Base-by-base conservation (phyloP, 1,284 basidiomycete species). In the Cerioporus squamosus region DNA sequence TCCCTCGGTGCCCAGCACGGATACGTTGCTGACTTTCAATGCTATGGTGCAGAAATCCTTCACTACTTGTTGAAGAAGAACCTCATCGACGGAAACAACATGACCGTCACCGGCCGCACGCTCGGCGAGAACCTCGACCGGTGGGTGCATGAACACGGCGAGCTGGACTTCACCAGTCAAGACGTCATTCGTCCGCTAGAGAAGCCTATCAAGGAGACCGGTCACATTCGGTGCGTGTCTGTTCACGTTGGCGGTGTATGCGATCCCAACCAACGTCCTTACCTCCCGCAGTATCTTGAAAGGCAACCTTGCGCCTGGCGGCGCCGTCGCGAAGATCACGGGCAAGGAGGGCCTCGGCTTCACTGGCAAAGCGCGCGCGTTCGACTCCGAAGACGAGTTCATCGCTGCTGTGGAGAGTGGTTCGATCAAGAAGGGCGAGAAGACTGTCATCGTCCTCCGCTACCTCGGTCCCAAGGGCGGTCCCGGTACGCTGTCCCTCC, bases 301-400 rank as follows among this genome's bases (percentile, higher is more conserved):
- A 63, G 94, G 94, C 40, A 95, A 94, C 72, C 82, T 97, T n/a
- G 94, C 94, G 1, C 94, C 94, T 10, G 93, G 93, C 33, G 93
- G 94, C 48, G 93, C 94, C n/a, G 94, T 97, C 24, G 91, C 92
- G 26, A 97, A 97, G 75, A 93, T 97, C 63, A 97, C 94, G 5
- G 94, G 94, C 44, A 97, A 97, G 72, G 95, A 97, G 74, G 94
- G 95, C 1, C 76, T 95, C 40, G 79, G 79, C 5, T 97, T 97
- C 74, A 86, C 85, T 12, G 94, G 93, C 51, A 91, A 88, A 72
- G 93, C 93, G 29, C 86, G 92, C 61, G 82, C 87, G 6, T 97
- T 95, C 71, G 91, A 96, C 71, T 82, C 82, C 18, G 94, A 97
- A 72, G 87, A 88, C 61, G 92, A 84, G 44, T 91, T 97, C 66